phyloP scores from a whole-genome alignment of 108 stramenopile species.

The Nitzschia palea region DNA sequence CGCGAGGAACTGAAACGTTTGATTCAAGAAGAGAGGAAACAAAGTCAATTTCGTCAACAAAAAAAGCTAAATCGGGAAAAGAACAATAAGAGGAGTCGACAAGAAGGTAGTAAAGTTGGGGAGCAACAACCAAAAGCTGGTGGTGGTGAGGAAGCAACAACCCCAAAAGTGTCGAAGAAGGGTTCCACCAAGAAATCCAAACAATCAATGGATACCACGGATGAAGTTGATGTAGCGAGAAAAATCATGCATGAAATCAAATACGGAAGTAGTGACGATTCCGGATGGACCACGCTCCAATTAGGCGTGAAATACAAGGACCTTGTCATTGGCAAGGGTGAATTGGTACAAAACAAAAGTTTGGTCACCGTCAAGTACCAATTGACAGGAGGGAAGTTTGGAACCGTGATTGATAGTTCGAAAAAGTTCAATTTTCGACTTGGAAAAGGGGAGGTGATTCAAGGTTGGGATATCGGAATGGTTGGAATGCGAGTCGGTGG shows the following conservation, averaged over 20 bases:
- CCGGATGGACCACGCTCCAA: background rate
- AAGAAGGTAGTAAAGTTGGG: background rate
- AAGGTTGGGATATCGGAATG: conserved; percentile 82
- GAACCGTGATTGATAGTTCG: conserved; percentile 50
- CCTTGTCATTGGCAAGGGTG: conserved; percentile 45
- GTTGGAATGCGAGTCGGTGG: conserved; percentile 84
- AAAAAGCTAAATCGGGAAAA: conserved; percentile 17
- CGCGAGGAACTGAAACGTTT: conserved; percentile 1
- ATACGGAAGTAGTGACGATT: background rate
- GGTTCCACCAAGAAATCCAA: background rate
- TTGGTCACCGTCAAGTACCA: conserved; percentile 45
- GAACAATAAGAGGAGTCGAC: conserved; percentile 9
- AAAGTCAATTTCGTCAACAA: conserved; percentile 18
- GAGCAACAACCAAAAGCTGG: background rate
- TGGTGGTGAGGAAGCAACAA: background rate
- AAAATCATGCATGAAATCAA: background rate
- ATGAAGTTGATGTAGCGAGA: background rate
- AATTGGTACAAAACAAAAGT: conserved; percentile 33
- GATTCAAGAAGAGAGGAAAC: conserved; percentile 4
- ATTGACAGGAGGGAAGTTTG: conserved; percentile 34
- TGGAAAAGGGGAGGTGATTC: conserved; percentile 68
- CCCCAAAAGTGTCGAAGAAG: background rate
- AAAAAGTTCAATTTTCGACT: conserved; percentile 56
- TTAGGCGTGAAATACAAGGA: conserved; percentile 51
- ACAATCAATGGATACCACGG: background rate